Evolutionary conservation across 148 eudicot species (phyloP), one percentile per base, ranked within the genome.

Genomic region (Bassia scoparia): DNA sequence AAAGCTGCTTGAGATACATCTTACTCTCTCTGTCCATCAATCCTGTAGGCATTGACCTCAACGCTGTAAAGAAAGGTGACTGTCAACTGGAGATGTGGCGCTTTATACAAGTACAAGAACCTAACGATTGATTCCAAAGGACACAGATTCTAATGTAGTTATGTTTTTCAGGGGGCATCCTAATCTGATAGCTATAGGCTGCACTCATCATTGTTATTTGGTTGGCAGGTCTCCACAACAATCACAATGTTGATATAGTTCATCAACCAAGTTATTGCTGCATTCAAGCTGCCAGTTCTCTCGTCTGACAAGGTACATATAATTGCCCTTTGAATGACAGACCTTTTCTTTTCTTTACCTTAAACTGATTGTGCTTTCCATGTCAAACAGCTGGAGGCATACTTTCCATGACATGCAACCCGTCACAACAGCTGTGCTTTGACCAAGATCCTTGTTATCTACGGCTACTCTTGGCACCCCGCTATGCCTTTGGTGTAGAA

Each of bases 11-110:
- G 56, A 6, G 72, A 23, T 43, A 2, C 18, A n/a, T 69, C 61
- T 53, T 60, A 63, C 20, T n/a, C 20, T 72, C 54, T 38, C 30
- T 29, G 50, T 49, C 35, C 7, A 7, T 4, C n/a, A 61, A 41
- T 18, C 31, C 12, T 67, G 21, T 68, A 83, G 98, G 90, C 87
- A 72, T 83, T 96, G 71, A 96, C 97, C 52, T 88, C 98, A 68
- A 87, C 90, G 89, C 97, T 30, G 89, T 88, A 79, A 95, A 91
- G 84, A 95, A 88, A 81, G 98, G 98, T 79, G 99, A 46, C 80
- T 92, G 38, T 87, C 99, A 50, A 73, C 92, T 41, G 96, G 99
- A 50, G 96, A 90, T 84, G 94, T 96, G 54, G 91, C 84, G 86
- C 90, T 60, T 78, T 73, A 73, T 96, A 92, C 87, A 85, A 85